A percentile compares a stretch with the other conserved stretches of the same genome.
These are phyloP conservation scores for Poa pratensis DNA, from an alignment of 176 grass and related monocot species.

Conservation along the genomic window DNA sequence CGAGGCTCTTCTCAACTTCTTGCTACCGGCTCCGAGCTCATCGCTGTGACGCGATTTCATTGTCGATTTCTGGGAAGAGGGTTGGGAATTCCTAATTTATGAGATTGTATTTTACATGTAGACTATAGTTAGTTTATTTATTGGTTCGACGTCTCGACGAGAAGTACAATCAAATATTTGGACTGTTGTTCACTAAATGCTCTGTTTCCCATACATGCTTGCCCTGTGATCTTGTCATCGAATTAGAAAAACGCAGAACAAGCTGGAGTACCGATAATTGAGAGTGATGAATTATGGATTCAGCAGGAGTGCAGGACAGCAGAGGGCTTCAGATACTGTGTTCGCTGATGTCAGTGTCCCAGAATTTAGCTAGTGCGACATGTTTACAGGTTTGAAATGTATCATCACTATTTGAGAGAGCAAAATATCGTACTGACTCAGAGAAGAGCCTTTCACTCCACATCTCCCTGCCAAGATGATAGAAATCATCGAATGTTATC, in stretches of 20 bases:
- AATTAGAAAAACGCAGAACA: background rate
- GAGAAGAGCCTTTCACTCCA: background rate
- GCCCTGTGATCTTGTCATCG: background rate
- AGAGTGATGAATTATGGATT: background rate
- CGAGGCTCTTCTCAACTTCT: constrained; percentile 65
- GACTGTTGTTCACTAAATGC: background rate
- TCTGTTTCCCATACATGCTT: background rate
- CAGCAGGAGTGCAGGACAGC: background rate
- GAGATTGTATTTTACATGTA: background rate
- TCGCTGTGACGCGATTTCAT: constrained; percentile 31
- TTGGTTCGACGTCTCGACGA: background rate
- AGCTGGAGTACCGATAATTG: background rate
- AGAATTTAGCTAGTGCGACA: background rate
- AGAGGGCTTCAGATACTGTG: background rate
- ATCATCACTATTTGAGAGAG: background rate
- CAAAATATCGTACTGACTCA: background rate
- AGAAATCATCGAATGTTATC: background rate
- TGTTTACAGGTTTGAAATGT: background rate
- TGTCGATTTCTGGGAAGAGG: background rate
- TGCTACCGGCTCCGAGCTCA: constrained; percentile 39
- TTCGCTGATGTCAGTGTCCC: background rate
- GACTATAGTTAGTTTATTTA: background rate
- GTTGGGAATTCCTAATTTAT: background rate
- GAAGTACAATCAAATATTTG: background rate
- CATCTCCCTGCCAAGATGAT: background rate